A percentile compares a stretch with the other conserved stretches of the same genome.
These are phyloP conservation scores for Solanum bukasovii DNA, from an alignment of 257 asterid species.

Conservation along the genomic window DNA sequence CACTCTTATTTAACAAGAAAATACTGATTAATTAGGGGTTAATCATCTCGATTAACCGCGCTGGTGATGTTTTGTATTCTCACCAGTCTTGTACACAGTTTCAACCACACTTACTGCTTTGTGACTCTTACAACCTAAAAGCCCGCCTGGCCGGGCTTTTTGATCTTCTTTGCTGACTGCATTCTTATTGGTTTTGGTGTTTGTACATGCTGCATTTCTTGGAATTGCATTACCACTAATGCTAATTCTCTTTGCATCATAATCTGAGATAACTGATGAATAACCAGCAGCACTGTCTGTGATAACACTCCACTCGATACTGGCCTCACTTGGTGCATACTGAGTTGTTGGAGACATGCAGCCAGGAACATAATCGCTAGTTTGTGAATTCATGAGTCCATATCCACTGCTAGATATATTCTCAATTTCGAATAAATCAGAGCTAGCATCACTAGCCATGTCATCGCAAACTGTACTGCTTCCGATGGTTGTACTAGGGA, in stretches of 20 bases:
- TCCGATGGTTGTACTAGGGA: slow-evolving; percentile 12
- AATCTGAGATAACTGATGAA: slow-evolving; percentile 38
- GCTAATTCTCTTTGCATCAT: slow-evolving; percentile 24
- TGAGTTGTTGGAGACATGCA: slow-evolving; percentile 44
- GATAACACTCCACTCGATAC: slow-evolving; percentile 76
- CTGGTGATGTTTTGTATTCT: slow-evolving; percentile 8
- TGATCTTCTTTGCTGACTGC: slow-evolving; percentile 9
- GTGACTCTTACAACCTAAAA: slow-evolving; percentile 56
- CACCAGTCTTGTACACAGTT: slow-evolving; percentile 14
- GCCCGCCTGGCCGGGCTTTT: slow-evolving; percentile 23
- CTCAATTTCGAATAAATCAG: slow-evolving; percentile 76
- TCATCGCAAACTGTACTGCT: slow-evolving; percentile 39
- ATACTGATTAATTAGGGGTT: not conserved
- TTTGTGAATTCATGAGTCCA: slow-evolving; percentile 1
- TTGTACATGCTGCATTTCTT: not conserved
- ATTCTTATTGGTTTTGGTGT: not conserved
- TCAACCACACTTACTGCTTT: slow-evolving; percentile 52
- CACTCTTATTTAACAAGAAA: not conserved
- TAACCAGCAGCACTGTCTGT: slow-evolving; percentile 69
- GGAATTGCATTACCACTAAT: slow-evolving; percentile 6
- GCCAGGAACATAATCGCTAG: slow-evolving; percentile 7
- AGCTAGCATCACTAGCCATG: slow-evolving; percentile 76
- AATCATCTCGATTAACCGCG: not conserved
- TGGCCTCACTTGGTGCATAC: slow-evolving; percentile 74
- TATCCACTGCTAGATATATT: slow-evolving; percentile 33